phyloP scores from a whole-genome alignment of 495 filamentous ascomycete genomes.

The Cairneyella variabilis region DNA sequence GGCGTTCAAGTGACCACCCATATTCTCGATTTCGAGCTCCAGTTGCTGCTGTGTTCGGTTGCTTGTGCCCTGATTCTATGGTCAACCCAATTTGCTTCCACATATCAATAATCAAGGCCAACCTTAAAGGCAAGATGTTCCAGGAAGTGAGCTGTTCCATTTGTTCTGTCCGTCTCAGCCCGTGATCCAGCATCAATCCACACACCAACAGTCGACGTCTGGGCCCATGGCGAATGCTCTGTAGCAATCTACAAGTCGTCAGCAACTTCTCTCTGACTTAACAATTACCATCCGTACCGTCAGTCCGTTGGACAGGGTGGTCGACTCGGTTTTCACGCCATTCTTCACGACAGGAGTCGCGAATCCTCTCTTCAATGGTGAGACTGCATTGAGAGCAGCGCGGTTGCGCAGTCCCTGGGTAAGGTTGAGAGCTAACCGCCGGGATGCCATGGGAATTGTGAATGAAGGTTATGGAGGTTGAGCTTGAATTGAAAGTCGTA shows the following conservation, averaged over 20 bases:
- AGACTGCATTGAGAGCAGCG: conserved; percentile 61
- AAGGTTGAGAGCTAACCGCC: conserved; percentile 86
- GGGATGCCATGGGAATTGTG: conserved; percentile 76
- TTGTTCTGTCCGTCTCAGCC: conserved; percentile 97
- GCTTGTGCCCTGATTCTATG: conserved; percentile 64
- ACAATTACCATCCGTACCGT: conserved; percentile 60
- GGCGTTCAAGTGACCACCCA: conserved; percentile 98
- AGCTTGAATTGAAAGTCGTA: conserved; percentile 18
- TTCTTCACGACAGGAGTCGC: conserved; percentile 71
- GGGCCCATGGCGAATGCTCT: conserved; percentile 96
- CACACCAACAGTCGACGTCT: conserved; percentile 96
- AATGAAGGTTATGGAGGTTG: conserved; percentile 9
- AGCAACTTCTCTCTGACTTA: conserved; percentile 9
- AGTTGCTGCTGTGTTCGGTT: conserved; percentile 92
- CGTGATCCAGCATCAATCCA: conserved; percentile 99
- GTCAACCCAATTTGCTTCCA: conserved; percentile 19
- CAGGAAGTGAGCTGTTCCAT: conserved; percentile 98
- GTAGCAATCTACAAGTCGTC: conserved; percentile 72
- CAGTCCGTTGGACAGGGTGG: conserved; percentile 93
- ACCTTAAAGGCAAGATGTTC: conserved; percentile 99
- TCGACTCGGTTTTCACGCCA: conserved; percentile 81
- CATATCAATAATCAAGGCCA: conserved; percentile 23
- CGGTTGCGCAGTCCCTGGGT: conserved; percentile 81
- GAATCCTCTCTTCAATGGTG: conserved; percentile 74
- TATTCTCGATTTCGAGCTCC: conserved; percentile 99